Evolutionary conservation across 192 early-diverging fungal genomes (phyloP).

Genomic region (Dissophora globulifera): DNA sequence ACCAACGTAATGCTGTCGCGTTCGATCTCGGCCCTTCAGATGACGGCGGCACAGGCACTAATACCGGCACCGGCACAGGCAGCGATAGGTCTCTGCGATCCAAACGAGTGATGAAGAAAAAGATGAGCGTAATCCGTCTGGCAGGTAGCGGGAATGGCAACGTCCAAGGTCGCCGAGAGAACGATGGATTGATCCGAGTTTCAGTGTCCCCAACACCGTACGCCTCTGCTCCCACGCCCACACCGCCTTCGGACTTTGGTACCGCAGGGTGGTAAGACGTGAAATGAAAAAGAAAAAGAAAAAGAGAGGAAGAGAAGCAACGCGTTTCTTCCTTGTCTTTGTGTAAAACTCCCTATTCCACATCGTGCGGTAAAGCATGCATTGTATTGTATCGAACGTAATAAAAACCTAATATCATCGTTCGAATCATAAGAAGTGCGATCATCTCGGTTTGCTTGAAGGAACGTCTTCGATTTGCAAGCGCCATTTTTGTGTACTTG

Average conservation of each 20-base stretch:
- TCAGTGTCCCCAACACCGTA: conserved; percentile 26
- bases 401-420: too few species aligned
- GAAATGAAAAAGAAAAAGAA: too few species aligned
- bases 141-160: conserved; percentile 29
- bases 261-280: too few species aligned
- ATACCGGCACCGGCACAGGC: conserved; percentile 31
- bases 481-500: too few species aligned
- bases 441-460: too few species aligned
- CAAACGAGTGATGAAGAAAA: conserved; percentile 51
- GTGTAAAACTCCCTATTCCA: too few species aligned
- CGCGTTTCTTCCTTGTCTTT: too few species aligned
- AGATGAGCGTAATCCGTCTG: conserved; percentile 51
- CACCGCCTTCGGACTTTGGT: background rate
- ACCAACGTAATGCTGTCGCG: conserved; percentile 12
- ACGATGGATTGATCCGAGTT: conserved; percentile 46
- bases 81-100: conserved; percentile 42
- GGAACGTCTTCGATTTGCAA: too few species aligned
- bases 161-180: conserved; percentile 44
- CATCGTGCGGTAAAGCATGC: too few species aligned
- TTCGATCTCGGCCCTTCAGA: conserved; percentile 43
- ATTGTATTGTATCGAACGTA: too few species aligned
- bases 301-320: too few species aligned
- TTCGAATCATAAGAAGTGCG: too few species aligned
- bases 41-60: conserved; percentile 21
- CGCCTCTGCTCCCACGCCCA: background rate